Base-by-base conservation (phyloP, 1,139 yeast species). In the Yamadazyma songkhlaensis region DNA sequence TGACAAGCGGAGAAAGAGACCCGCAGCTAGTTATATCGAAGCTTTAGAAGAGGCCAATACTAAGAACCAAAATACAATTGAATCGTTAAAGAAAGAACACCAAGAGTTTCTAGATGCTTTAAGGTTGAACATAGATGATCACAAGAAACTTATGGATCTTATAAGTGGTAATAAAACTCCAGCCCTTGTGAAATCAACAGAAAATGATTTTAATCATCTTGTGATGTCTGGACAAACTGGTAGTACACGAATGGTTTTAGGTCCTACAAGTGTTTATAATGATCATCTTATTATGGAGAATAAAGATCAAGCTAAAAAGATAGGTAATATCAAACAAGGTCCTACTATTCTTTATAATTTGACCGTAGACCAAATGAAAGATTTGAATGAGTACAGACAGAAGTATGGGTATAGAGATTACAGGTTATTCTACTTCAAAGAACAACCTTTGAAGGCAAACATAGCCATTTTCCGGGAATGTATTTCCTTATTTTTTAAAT, bases 191-290 rank as follows among this genome's bases (percentile, higher is more conserved):
- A 17, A 17, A 17, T 17, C 20, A 4, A 17, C 6, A 4, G 20
- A 17, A 4, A 17, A 17, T 17, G 20, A 17, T 13, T 40, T 44
- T 13, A 35, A 44, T 14, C 44, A 32, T 20, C 29, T 37, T 13
- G 25, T 43, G 11, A 39, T 42, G 3, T 17, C 44, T 9, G 29
- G 29, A 4, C 29, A 35, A 17, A 29, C 33, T 25, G 40, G 45
- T 20, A 3, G 33, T 9, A 31, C 42, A 1, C 28, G 42, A 6
- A 39, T 39, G 37, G 44, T 39, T 12, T 20, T 42, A 15, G 47
- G 47, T 7, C 47, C 47, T 12, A 37, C 46, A 2, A 44, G 47
- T 32, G 39, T 44, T 25, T 44, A 44, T 27, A 36, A 40, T 29
- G 47, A 43, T 32, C 39, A 35, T 3, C 34, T 41, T 32, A 35